Evolutionary conservation across 1,284 basidiomycete species (phyloP).

Genomic region (Cryptococcus neoformans): DNA sequence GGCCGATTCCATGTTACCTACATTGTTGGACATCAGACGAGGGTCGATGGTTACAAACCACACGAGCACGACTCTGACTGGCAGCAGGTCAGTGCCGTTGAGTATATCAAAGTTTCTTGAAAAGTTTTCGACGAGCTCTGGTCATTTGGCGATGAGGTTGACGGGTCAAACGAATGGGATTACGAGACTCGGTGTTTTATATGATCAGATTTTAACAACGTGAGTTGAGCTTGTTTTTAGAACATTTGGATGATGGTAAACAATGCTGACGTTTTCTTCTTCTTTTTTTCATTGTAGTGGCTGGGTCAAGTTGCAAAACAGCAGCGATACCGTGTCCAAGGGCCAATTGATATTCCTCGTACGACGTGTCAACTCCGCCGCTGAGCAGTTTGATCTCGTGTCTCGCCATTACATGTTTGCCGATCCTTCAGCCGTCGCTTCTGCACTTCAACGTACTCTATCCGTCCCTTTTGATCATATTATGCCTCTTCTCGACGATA

Average conservation of each 20-base stretch:
- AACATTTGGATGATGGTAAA: background rate
- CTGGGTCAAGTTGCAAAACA: conserved; percentile 40
- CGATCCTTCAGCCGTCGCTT: conserved; percentile 45
- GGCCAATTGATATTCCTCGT: conserved; percentile 52
- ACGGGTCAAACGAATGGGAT: conserved; percentile 44
- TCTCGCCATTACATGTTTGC: conserved; percentile 51
- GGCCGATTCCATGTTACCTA: conserved; percentile 6
- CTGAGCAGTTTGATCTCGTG: conserved; percentile 46
- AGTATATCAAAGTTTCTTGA: conserved; percentile 46
- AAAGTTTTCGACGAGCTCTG: conserved; percentile 40
- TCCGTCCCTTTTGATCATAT: conserved; percentile 48
- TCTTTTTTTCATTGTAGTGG: conserved; percentile 24
- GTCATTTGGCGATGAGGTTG: conserved; percentile 37
- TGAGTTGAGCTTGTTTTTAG: conserved; percentile 16
- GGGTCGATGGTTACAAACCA: conserved; percentile 20
- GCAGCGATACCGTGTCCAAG: conserved; percentile 48
- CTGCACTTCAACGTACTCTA: conserved; percentile 46
- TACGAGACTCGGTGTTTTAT: conserved; percentile 48
- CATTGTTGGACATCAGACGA: conserved; percentile 25
- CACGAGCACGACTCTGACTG: conserved; percentile 8
- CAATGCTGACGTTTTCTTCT: conserved; percentile 1
- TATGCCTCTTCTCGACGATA: conserved; percentile 47
- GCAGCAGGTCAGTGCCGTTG: conserved; percentile 12
- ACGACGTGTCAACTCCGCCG: conserved; percentile 41
- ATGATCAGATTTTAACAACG: conserved; percentile 52